A percentile compares a stretch with the other conserved stretches of the same genome.
These are phyloP conservation scores for Pythium brachiatum DNA, from an alignment of 352 stramenopile species.

Conservation along the genomic window DNA sequence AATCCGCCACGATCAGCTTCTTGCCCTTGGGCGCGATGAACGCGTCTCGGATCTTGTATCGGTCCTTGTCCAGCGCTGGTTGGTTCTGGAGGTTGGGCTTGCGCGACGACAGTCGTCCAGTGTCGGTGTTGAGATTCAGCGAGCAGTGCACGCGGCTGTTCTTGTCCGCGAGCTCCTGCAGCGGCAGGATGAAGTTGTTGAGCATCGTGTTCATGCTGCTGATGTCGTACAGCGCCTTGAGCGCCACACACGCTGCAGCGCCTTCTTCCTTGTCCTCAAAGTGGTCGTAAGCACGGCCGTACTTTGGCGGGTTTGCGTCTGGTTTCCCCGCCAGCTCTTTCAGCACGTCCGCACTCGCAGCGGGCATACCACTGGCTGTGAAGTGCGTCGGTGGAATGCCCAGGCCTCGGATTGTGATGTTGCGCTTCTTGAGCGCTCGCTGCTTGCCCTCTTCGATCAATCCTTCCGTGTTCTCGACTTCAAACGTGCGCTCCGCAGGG, in stretches of 20 bases:
- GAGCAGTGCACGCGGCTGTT: conserved; percentile 96
- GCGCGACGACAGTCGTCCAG: conserved; percentile 94
- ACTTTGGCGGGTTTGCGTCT: conserved; percentile 67
- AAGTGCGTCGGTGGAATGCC: conserved; percentile 92
- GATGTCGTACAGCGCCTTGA: conserved; percentile 94
- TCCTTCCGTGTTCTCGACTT: conserved; percentile 80
- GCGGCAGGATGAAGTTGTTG: conserved; percentile 94
- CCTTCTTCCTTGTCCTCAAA: conserved; percentile 92
- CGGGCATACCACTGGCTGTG: conserved; percentile 90
- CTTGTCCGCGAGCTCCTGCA: conserved; percentile 92
- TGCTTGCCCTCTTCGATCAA: conserved; percentile 68
- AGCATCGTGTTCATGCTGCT: conserved; percentile 99
- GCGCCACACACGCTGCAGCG: conserved; percentile 92
- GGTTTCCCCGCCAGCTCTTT: conserved; percentile 91
- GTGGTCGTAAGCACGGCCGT: conserved; percentile 89
- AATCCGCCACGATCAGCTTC: conserved; percentile 99
- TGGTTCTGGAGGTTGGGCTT: conserved; percentile 99
- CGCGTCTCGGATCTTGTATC: conserved; percentile 88
- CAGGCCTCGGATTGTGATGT: conserved; percentile 85
- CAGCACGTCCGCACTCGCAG: conserved; percentile 93
- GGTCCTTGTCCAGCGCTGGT: conserved; percentile 81
- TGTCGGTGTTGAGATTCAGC: conserved; percentile 99
- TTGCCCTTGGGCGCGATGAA: conserved; percentile 93
- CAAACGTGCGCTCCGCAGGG: conserved; percentile 66
- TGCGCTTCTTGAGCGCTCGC: conserved; percentile 75